phyloP scores from a whole-genome alignment of 2,329 filamentous ascomycete genomes.

The Sclerotinia trifoliorum region DNA sequence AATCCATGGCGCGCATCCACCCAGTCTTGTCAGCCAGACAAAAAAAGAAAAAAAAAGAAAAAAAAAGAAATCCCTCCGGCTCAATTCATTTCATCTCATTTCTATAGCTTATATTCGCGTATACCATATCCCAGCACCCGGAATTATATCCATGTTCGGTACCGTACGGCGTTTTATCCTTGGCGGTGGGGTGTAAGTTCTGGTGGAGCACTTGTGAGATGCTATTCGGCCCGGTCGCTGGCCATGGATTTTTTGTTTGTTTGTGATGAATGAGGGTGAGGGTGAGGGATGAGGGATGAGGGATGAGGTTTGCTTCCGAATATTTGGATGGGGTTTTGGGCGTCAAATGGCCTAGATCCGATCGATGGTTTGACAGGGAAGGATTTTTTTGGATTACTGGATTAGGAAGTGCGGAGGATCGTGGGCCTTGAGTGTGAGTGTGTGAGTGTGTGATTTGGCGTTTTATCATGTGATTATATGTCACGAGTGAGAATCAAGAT shows the following conservation, averaged over 20 bases:
- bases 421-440: no score
- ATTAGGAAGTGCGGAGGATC: constrained; percentile 4
- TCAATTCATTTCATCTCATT: no score
- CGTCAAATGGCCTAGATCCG: neutral
- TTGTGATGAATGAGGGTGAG: neutral
- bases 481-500: neutral
- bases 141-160: neutral
- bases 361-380: neutral
- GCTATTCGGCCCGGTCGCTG: constrained; percentile 2
- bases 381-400: neutral
- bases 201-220: neutral
- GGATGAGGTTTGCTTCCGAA: neutral
- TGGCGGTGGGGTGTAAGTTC: neutral
- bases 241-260: neutral
- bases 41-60: neutral
- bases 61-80: neutral
- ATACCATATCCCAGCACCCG: neutral
- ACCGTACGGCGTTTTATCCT: neutral
- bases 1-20: neutral
- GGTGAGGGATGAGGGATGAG: neutral
- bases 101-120: neutral
- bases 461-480: neutral
- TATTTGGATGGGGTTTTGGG: neutral
- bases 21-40: no score
- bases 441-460: neutral